Percentiles rank a stretch among this genome's conserved stretches.
Evolutionary conservation across 257 asterid genomes (phyloP).

Genomic region (Anisodus tanguticus): DNA sequence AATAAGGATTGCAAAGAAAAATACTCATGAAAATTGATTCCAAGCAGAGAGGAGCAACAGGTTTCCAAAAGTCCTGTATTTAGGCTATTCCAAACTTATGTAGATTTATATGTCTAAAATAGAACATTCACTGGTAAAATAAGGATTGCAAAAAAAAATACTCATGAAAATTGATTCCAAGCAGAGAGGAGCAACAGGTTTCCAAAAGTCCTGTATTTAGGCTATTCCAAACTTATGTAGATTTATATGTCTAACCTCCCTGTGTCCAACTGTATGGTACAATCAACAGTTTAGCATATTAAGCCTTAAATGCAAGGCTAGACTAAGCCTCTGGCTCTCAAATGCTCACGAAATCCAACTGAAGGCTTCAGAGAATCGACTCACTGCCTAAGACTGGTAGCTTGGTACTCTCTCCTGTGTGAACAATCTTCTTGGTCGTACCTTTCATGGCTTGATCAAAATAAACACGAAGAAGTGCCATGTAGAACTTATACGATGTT

Average conservation of each 20-base stretch:
- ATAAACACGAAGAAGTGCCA: background rate
- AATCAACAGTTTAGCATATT: background rate
- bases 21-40: background rate
- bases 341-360: background rate
- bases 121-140: background rate
- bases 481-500: background rate
- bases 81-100: background rate
- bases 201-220: background rate
- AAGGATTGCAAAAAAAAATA: background rate
- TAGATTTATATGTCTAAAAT: background rate
- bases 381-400: background rate
- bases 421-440: background rate
- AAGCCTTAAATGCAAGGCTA: background rate
- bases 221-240: background rate
- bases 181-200: background rate
- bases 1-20: background rate
- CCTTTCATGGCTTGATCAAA: background rate
- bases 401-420: background rate
- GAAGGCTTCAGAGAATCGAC: background rate
- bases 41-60: background rate
- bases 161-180: background rate
- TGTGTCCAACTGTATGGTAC: background rate
- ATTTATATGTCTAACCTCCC: background rate
- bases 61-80: background rate
- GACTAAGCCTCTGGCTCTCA: background rate